phyloP scores from a whole-genome alignment of 148 eudicot genomes.

The Dianthus caryophyllus region DNA sequence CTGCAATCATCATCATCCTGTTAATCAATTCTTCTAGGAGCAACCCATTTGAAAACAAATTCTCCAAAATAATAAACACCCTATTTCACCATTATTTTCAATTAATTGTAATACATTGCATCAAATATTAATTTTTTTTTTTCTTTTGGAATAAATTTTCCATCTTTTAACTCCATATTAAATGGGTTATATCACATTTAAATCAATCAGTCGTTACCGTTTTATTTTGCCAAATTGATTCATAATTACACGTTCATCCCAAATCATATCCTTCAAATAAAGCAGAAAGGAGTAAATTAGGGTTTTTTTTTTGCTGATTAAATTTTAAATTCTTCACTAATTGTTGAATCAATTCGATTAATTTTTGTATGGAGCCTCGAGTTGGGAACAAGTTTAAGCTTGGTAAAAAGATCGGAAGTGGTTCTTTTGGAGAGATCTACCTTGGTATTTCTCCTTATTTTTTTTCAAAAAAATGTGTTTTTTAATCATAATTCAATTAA shows the following conservation, averaged over 20 bases:
- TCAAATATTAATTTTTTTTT: too few species aligned
- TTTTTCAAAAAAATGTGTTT: background rate
- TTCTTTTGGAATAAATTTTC: background rate
- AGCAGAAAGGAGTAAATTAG: background rate
- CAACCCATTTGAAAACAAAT: too few species aligned
- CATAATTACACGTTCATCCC: background rate
- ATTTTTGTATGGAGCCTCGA: conserved; percentile 55
- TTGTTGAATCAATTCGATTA: conserved; percentile 5
- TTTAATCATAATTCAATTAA: background rate
- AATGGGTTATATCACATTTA: conserved; percentile 25
- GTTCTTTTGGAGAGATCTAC: conserved; percentile 80
- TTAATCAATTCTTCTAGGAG: too few species aligned
- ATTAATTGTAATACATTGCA: too few species aligned
- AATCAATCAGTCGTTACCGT: conserved; percentile 14
- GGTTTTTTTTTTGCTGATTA: background rate
- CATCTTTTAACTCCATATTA: background rate
- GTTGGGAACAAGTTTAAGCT: conserved; percentile 69
- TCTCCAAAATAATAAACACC: too few species aligned
- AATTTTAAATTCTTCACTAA: background rate
- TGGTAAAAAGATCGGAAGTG: conserved; percentile 75
- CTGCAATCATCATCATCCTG: too few species aligned
- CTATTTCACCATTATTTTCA: too few species aligned
- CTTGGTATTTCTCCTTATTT: conserved; percentile 36
- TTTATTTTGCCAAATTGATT: conserved; percentile 11
- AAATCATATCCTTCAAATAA: background rate